Percentiles rank a stretch among this genome's conserved stretches.
Evolutionary conservation across 805 yeast genomes (phyloP).

Genomic region (Nakazawaea ambrosiae): DNA sequence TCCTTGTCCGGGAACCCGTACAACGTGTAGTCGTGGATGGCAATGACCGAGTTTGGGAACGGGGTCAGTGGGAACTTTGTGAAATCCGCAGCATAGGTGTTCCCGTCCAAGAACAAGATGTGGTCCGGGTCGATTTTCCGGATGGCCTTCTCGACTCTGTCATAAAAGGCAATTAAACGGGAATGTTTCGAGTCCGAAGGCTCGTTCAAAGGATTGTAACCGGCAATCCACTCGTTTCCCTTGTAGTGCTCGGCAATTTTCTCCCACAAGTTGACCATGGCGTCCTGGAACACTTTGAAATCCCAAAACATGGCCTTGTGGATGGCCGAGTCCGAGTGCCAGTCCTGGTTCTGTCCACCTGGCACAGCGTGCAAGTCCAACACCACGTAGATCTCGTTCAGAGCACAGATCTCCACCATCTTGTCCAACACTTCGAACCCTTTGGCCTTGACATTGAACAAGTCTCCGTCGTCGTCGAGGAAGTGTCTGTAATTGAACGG

Average conservation of each 20-base stretch:
- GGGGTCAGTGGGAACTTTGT: conserved; percentile 33
- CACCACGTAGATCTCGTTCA: conserved; percentile 39
- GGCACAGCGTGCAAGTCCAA: conserved; percentile 44
- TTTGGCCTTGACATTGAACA: conserved; percentile 32
- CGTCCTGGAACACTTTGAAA: conserved; percentile 40
- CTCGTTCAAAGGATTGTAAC: conserved; percentile 48
- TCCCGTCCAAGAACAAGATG: conserved; percentile 41
- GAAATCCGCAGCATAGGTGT: conserved; percentile 46
- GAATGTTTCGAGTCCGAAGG: conserved; percentile 39
- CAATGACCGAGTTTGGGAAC: conserved; percentile 39
- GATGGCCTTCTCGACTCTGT: conserved; percentile 29
- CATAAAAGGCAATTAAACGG: conserved; percentile 33
- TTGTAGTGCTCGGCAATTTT: conserved; percentile 38
- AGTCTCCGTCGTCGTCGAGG: conserved; percentile 38
- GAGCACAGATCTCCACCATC: conserved; percentile 35
- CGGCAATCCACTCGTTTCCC: conserved; percentile 43
- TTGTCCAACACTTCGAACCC: conserved; percentile 40
- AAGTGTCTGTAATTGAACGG: conserved; percentile 49
- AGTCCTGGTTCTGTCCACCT: conserved; percentile 50
- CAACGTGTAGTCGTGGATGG: conserved; percentile 40
- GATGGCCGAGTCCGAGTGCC: conserved; percentile 43
- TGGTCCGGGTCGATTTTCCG: conserved; percentile 41
- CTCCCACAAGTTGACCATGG: conserved; percentile 36
- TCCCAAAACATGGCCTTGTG: conserved; percentile 45
- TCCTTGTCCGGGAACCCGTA: conserved; percentile 37